A percentile compares a stretch with the other conserved stretches of the same genome.
Conservation (phyloP, 129 eudicot species). For the Tagetes patula region DNA sequence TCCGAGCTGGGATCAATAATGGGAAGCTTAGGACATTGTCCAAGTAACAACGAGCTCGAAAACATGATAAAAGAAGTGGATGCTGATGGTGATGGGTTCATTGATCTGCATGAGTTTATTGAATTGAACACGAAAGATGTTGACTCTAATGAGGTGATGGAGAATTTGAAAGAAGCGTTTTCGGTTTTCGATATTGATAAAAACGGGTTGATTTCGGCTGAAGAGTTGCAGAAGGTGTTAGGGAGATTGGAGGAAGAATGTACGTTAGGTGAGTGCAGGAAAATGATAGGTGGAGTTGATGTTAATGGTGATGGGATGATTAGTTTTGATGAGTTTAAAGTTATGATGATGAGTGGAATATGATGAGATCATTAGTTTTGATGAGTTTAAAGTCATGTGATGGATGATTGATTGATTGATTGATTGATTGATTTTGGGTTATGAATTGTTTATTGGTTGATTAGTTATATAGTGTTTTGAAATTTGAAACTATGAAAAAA, state of each 20-base stretch:
- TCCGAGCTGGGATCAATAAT: conserved; percentile 69
- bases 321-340: conserved; percentile 71
- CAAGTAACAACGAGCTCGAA: conserved; percentile 43
- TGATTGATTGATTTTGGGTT: background rate
- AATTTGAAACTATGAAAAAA: background rate
- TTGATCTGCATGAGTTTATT: conserved; percentile 56
- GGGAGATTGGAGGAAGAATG: conserved; percentile 58
- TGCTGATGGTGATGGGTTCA: conserved; percentile 71
- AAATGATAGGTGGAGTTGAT: conserved; percentile 70
- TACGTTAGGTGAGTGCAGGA: conserved; percentile 53
- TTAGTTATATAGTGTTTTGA: background rate
- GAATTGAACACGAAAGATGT: conserved; percentile 65
- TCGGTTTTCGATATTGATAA: conserved; percentile 58
- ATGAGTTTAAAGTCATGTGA: conserved; percentile 84
- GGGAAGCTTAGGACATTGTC: conserved; percentile 58
- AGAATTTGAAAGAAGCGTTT: conserved; percentile 56
- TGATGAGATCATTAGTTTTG: conserved; percentile 49
- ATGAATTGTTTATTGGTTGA: background rate
- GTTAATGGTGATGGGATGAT: conserved; percentile 63
- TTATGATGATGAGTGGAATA: conserved; percentile 69
- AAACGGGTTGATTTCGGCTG: conserved; percentile 65
- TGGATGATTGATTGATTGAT: conserved; percentile 16
- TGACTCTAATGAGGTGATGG: conserved; percentile 50
- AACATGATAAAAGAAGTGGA: conserved; percentile 63
- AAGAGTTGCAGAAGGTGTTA: conserved; percentile 57